Conservation (phyloP, 225 moss, liverwort and hornwort genomes). For the Polytrichum commune region DNA sequence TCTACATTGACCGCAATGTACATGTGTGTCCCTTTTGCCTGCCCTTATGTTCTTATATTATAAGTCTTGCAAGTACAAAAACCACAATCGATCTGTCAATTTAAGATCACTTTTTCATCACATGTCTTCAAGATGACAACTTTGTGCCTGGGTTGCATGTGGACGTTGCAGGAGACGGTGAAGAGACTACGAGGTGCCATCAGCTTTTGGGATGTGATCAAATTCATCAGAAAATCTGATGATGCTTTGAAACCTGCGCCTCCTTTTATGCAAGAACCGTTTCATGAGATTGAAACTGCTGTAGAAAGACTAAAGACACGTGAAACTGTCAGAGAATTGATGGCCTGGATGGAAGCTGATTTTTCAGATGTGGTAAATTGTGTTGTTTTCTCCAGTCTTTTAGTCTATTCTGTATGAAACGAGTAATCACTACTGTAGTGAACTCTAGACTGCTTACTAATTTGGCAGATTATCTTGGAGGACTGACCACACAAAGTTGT, state of each 20-base stretch:
- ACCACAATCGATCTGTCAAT: no score
- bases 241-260: conserved; percentile 47
- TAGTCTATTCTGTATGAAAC: not conserved
- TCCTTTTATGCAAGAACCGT: conserved; percentile 51
- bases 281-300: conserved; percentile 55
- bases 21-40: conserved; percentile 55
- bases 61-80: not conserved
- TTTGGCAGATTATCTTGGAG: no score
- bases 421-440: no score
- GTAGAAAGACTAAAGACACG: conserved; percentile 89
- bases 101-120: no score
- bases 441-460: no score
- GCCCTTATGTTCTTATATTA: not conserved
- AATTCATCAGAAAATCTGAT: conserved; percentile 48
- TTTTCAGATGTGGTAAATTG: conserved; percentile 73
- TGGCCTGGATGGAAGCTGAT: conserved; percentile 69
- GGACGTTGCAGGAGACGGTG: conserved; percentile 43
- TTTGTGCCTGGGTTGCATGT: conserved; percentile 9
- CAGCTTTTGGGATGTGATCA: conserved; percentile 80
- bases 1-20: conserved; percentile 77
- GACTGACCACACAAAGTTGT: no score
- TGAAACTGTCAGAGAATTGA: conserved; percentile 72
- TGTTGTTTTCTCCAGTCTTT: conserved; percentile 1
- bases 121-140: not conserved
- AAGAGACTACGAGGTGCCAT: conserved; percentile 75